These are phyloP conservation scores for Colletotrichum chlorophyti DNA, from an alignment of 2,329 filamentous ascomycete genomes.

Conservation along the genomic window DNA sequence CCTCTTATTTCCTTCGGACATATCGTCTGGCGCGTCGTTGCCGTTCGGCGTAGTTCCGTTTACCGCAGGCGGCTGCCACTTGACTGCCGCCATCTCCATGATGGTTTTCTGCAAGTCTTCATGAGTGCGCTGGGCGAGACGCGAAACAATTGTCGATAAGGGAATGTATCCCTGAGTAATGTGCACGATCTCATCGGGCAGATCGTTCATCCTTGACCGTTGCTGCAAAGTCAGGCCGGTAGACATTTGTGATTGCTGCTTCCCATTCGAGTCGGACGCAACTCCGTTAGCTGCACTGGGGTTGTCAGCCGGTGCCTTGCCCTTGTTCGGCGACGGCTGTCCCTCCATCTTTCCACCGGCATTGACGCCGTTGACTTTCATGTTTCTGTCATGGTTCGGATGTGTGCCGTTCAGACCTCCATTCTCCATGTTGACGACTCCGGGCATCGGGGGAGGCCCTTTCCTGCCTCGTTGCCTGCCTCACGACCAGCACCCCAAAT, in stretches of 20 bases:
- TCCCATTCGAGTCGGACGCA: constrained; percentile 31
- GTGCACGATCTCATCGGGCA: constrained; percentile 70
- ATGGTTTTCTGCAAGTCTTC: constrained; percentile 78
- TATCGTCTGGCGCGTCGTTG: constrained; percentile 56
- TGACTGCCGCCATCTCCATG: constrained; percentile 72
- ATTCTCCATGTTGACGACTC: constrained; percentile 62
- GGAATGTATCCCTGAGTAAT: constrained; percentile 80
- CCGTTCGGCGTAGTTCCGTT: constrained; percentile 57
- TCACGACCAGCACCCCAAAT: constrained; percentile 23
- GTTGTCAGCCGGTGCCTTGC: constrained; percentile 34
- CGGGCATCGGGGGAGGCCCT: constrained; percentile 51
- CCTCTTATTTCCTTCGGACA: constrained; percentile 68
- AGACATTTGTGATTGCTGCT: constrained; percentile 23
- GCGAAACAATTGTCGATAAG: constrained; percentile 75
- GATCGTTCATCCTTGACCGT: constrained; percentile 55
- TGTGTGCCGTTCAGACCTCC: constrained; percentile 59
- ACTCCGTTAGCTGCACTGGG: constrained; percentile 36
- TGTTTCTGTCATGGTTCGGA: constrained; percentile 62
- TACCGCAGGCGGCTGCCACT: constrained; percentile 56
- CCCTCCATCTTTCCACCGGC: constrained; percentile 39
- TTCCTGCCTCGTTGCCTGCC: constrained; percentile 27
- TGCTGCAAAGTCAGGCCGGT: constrained; percentile 21
- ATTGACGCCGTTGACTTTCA: constrained; percentile 51
- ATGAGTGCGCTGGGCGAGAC: constrained; percentile 84
- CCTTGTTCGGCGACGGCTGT: constrained; percentile 40